phyloP scores from a whole-genome alignment of 2,329 filamentous ascomycete genomes.

The Botrytis elliptica region DNA sequence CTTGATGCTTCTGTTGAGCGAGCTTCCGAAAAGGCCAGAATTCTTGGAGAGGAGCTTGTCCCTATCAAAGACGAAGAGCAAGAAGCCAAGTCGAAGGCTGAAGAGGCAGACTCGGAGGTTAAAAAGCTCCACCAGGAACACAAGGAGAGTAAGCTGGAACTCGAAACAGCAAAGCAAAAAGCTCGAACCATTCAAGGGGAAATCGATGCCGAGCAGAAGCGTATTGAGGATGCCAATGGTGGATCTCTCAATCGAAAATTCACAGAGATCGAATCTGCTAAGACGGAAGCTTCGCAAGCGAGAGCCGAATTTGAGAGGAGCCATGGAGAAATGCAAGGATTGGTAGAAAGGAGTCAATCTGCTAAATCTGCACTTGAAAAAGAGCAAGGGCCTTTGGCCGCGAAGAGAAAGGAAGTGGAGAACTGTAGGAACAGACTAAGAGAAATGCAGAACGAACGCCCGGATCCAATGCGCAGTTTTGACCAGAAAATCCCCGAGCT shows the following conservation, averaged over 20 bases:
- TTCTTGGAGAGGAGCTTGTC: slow-evolving; percentile 37
- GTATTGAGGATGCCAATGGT: slow-evolving; percentile 67
- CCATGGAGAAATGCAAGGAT: slow-evolving; percentile 39
- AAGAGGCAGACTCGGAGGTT: slow-evolving; percentile 54
- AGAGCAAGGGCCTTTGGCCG: slow-evolving; percentile 38
- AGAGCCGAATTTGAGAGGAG: slow-evolving; percentile 45
- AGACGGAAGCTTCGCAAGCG: slow-evolving; percentile 49
- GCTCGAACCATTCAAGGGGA: slow-evolving; percentile 48
- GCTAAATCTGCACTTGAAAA: slow-evolving; percentile 40
- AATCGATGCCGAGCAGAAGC: slow-evolving; percentile 56
- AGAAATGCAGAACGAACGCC: slow-evolving; percentile 55
- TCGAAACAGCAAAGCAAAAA: slow-evolving; percentile 53
- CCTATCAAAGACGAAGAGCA: slow-evolving; percentile 49
- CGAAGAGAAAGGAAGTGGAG: slow-evolving; percentile 55
- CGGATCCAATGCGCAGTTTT: slow-evolving; percentile 63
- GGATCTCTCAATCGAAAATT: slow-evolving; percentile 64
- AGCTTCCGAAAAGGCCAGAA: slow-evolving; percentile 30
- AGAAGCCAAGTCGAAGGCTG: slow-evolving; percentile 51
- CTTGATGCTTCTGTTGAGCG: slow-evolving; percentile 41
- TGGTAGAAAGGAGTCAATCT: slow-evolving; percentile 40
- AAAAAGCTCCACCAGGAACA: slow-evolving; percentile 60
- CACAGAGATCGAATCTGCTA: slow-evolving; percentile 57
- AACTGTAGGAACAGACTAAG: slow-evolving; percentile 51
- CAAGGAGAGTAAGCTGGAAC: slow-evolving; percentile 59
- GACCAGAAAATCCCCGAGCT: slow-evolving; percentile 61